Conservation (phyloP, 2,329 filamentous ascomycete genomes). For the Claviceps purpurea region DNA sequence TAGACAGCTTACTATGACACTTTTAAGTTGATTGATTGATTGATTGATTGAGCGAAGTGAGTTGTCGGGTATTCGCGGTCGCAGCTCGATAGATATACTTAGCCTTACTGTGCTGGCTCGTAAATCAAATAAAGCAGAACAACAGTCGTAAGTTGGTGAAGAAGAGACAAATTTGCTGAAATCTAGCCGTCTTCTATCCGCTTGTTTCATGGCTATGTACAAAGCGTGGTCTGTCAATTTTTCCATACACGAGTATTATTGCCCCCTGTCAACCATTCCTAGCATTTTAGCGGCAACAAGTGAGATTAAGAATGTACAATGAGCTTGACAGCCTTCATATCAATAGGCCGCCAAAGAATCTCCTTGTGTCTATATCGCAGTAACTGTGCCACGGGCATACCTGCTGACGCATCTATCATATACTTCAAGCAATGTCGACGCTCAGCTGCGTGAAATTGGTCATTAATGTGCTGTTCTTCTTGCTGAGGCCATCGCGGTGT, state of each 20-base stretch:
- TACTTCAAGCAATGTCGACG: background rate
- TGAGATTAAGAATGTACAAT: background rate
- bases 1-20: constrained; percentile 19
- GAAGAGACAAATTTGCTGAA: background rate
- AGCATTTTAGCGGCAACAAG: background rate
- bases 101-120: too few relatives aligned
- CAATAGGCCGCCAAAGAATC: background rate
- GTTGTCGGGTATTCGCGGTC: too few relatives aligned
- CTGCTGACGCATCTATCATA: background rate
- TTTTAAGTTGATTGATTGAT: too few relatives aligned
- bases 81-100: too few relatives aligned
- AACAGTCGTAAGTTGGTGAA: background rate
- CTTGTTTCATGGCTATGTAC: background rate
- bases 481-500: background rate
- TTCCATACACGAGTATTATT: background rate
- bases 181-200: background rate
- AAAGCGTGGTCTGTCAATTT: background rate
- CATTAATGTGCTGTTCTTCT: background rate
- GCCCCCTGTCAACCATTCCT: too few relatives aligned
- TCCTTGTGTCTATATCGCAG: background rate
- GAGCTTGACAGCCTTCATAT: too few relatives aligned
- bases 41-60: too few relatives aligned
- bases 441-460: background rate
- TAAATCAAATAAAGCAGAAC: background rate
- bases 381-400: too few relatives aligned